Base-by-base conservation (phyloP, 2,329 filamentous ascomycete genomes). In the Didymella sp. region DNA sequence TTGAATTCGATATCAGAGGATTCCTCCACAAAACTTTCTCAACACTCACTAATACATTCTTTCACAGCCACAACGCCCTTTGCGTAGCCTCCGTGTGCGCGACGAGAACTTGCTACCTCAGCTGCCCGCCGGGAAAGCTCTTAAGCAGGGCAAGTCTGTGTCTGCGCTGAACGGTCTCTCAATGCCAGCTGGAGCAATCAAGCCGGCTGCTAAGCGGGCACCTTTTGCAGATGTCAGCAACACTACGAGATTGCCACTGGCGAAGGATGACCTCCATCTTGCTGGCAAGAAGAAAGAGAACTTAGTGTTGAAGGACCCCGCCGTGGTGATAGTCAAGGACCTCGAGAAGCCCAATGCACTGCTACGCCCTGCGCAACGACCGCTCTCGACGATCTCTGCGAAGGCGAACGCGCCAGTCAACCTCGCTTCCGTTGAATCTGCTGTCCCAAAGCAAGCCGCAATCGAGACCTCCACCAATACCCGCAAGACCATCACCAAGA, bases 141-240 rank as follows among this genome's bases (percentile, higher is more conserved):
- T 92, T 60, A 91, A 96, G 68, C 89, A 89, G 61, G 89, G 92
- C 79, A 96, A 96, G 78, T 96, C 92, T 8, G 87, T 83, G 30
- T 87, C 76, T 76, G 89, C 77, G 77, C 84, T 83, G 64, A 90
- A 78, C 43, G 81, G 81, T 65, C 70, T 85, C 58, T 49, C 56
- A 15, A 73, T 82, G 59, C 79, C 82, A 60, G 82, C 80, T 46
- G 82, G 79, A 56, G 82, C 80, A 35, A 77, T 88, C 62, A 91
- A 88, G 76, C 82, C 85, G 47, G 82, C 85, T 55, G 82, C 87
- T 52, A 95, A 93, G 80, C 87, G 92, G 64, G 87, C 88, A 60
- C 91, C 87, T 12, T 92, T 96, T 76, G 90, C 86, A 46, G 92
- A 96, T 73, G 84, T 95, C 60, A 95, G 90, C 81, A 94, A 93